Conservation (phyloP, 2,329 filamentous ascomycete genomes). For the Penicillium verrucosum region DNA sequence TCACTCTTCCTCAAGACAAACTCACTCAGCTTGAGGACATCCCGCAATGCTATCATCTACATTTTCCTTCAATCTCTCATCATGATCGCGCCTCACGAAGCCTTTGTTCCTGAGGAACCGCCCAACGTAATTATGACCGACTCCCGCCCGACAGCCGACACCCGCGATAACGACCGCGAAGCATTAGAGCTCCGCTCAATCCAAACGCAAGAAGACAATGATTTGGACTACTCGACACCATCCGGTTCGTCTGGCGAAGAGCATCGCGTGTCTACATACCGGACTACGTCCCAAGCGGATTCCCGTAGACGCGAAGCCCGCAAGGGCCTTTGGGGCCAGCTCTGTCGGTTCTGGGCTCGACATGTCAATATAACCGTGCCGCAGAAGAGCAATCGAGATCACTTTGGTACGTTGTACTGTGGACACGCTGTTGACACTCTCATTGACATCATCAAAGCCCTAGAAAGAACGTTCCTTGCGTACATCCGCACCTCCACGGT, state of each 20-base stretch:
- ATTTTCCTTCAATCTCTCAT: neutral
- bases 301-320: constrained; percentile 10
- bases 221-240: constrained; percentile 21
- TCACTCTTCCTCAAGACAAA: neutral
- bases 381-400: constrained; percentile 42
- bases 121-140: constrained; percentile 9
- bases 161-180: constrained; percentile 15
- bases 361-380: constrained; percentile 38
- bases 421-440: too few species aligned
- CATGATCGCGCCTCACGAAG: constrained; percentile 5
- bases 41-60: neutral
- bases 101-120: neutral
- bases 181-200: constrained; percentile 32
- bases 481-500: constrained; percentile 69
- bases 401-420: constrained; percentile 35
- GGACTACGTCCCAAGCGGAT: constrained; percentile 23
- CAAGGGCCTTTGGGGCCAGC: constrained; percentile 61
- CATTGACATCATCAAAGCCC: constrained; percentile 47
- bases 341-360: constrained; percentile 77
- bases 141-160: constrained; percentile 7
- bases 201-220: constrained; percentile 28
- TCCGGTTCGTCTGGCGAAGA: constrained; percentile 37
- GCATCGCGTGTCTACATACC: constrained; percentile 25
- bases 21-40: neutral
- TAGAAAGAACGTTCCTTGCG: constrained; percentile 72